Conservation (phyloP, 2,329 filamentous ascomycete genomes). For the Fusarium longipes region DNA sequence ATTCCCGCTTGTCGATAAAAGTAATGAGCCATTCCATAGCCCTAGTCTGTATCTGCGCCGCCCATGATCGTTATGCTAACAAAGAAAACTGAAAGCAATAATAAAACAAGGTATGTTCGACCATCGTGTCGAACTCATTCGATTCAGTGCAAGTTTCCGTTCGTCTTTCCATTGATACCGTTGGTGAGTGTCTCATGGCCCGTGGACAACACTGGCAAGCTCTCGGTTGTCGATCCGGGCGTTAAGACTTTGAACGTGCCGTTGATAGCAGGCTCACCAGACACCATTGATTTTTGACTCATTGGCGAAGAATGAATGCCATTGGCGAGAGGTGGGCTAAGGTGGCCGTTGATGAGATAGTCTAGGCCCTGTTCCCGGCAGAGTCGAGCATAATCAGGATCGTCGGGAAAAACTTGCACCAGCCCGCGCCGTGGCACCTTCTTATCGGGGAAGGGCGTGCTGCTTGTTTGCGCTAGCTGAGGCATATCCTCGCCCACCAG, state of each 20-base stretch:
- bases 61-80: conserved; percentile 45
- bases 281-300: conserved; percentile 51
- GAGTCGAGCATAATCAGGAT: conserved; percentile 67
- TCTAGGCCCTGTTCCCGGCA: conserved; percentile 68
- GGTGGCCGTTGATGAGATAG: conserved; percentile 62
- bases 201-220: conserved; percentile 19
- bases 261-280: conserved; percentile 46
- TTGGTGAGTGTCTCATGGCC: conserved; percentile 46
- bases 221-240: conserved; percentile 33
- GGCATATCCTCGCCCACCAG: conserved; percentile 64
- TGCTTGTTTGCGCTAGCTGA: conserved; percentile 60
- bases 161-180: conserved; percentile 46
- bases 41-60: conserved; percentile 42
- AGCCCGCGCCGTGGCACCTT: conserved; percentile 67
- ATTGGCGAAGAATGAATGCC: conserved; percentile 61
- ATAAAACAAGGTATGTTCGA: conserved; percentile 35
- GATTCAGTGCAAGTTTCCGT: conserved; percentile 29
- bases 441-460: conserved; percentile 65
- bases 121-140: conserved; percentile 7
- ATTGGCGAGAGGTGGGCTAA: conserved; percentile 59
- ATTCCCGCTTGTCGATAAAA: conserved; percentile 37
- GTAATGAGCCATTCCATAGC: conserved; percentile 33
- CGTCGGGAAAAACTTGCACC: conserved; percentile 63
- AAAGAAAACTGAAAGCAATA: conserved; percentile 44
- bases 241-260: conserved; percentile 45